Evolutionary conservation across 208 protist genomes (phyloP).

Genomic region (Vickermania spadyakhi): DNA sequence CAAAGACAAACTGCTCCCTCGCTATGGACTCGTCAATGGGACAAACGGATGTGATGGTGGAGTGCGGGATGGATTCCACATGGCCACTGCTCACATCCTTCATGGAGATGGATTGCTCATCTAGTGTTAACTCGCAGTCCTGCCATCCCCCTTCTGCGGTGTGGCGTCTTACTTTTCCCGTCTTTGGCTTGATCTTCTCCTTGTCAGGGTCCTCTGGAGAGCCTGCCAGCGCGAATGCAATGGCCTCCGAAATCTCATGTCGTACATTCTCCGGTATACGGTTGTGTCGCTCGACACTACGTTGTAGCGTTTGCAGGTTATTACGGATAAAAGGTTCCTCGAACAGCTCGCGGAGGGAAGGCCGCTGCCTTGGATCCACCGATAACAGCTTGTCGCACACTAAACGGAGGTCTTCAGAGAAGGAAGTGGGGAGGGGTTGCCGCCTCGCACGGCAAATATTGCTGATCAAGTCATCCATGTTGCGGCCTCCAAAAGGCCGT

Average conservation of each 20-base stretch:
- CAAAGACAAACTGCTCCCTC: conserved; percentile 68
- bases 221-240: conserved; percentile 40
- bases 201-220: conserved; percentile 22
- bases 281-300: conserved; percentile 62
- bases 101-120: conserved; percentile 33
- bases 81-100: conserved; percentile 20
- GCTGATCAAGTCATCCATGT: conserved; percentile 78
- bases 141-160: conserved; percentile 70
- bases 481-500: conserved; percentile 76
- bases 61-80: conserved; percentile 39
- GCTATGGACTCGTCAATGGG: conserved; percentile 68
- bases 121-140: conserved; percentile 58
- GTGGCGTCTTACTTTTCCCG: conserved; percentile 52
- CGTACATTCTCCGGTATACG: conserved; percentile 49
- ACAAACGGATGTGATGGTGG: conserved; percentile 72
- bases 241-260: conserved; percentile 43
- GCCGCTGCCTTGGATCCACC: conserved; percentile 44
- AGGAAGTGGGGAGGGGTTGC: conserved; percentile 30
- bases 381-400: conserved; percentile 54
- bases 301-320: conserved; percentile 58
- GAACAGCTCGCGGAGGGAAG: conserved; percentile 55
- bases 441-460: conserved; percentile 68
- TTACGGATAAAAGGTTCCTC: conserved; percentile 52
- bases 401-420: conserved; percentile 30
- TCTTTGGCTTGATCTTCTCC: conserved; percentile 21